Evolutionary conservation across 2,329 filamentous ascomycete genomes (phyloP), one percentile per base, ranked within the genome.

Genomic region (Ascochyta rabiei): DNA sequence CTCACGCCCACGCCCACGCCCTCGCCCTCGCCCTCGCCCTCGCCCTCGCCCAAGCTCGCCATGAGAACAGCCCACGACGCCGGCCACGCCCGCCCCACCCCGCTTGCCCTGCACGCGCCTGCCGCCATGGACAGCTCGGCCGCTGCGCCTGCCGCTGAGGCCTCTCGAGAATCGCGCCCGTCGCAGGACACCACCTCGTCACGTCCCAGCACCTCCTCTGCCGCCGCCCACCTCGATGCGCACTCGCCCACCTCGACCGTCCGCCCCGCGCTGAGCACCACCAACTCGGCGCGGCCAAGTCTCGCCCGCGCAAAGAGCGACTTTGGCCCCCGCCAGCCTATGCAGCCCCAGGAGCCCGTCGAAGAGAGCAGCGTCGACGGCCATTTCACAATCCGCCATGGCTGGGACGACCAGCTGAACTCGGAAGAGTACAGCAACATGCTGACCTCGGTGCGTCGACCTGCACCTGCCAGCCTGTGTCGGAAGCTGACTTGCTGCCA

Each of bases 321-420:
- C 66, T 83, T 82, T 75, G 84, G 84, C 9, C 83, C 84, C 9
- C 72, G 75, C 44, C 68, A 65, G 45, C 49, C 59, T 2, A 48
- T 57, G 26, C 60, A 69, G 12, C 57, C 59, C 35, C 60, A 61
- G 40, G 73, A 66, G 51, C 62, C 21, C 62, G 70, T 65, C 55
- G 75, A 76, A 52, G 78, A 78, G 34, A 66, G 68, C 35, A 79
- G 78, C 33, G 76, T 77, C 33, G 83, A 83, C 58, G 82, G 80
- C 61, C 78, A 80, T 59, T 83, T 81, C 71, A 74, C 81, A 59
- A 84, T 88, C 73, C 85, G 93, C 43, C 93, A 97, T 78, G 93
- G 93, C 42, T 97, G 95, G 80, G 91, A 96, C 71, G 89, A 93
- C 64, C 91, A 96, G 75, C 92, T 96, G 73, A 89, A 91, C 70